phyloP scores from a whole-genome alignment of 202 grass and related monocot species.

The Digitaria exilis region DNA sequence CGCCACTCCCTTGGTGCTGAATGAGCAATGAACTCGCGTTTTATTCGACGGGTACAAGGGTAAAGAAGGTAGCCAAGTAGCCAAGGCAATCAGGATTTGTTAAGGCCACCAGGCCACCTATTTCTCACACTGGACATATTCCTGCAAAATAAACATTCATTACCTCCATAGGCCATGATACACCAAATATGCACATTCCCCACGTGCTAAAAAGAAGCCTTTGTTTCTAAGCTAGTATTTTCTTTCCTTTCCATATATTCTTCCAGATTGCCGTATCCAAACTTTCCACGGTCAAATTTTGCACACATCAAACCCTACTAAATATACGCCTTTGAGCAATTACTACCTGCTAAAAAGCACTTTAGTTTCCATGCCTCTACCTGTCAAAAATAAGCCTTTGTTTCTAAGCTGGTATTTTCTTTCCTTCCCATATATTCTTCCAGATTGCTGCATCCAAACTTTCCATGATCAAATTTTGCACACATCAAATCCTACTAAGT shows the following conservation, averaged over 20 bases:
- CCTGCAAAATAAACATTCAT: neutral
- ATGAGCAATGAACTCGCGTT: neutral
- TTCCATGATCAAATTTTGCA: neutral
- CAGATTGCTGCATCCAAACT: neutral
- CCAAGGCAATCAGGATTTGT: neutral
- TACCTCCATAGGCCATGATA: neutral
- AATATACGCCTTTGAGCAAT: too few species aligned
- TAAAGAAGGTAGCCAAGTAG: neutral
- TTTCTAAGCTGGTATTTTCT: neutral
- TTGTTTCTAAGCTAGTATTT: neutral
- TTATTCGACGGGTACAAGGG: neutral
- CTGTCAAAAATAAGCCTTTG: too few species aligned
- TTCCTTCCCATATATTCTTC: neutral
- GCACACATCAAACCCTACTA: too few species aligned
- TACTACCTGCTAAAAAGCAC: neutral
- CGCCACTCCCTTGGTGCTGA: neutral
- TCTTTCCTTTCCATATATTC: neutral
- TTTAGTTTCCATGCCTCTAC: slow-evolving; percentile 6
- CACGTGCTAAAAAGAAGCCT: neutral
- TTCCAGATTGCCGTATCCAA: too few species aligned
- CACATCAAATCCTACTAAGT: neutral
- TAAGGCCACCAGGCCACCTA: neutral
- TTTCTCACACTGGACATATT: neutral
- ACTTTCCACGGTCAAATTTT: too few species aligned
- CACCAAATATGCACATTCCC: slow-evolving; percentile 7